Conservation (phyloP, 202 grass and related monocot genomes). For the Zizania palustris region DNA sequence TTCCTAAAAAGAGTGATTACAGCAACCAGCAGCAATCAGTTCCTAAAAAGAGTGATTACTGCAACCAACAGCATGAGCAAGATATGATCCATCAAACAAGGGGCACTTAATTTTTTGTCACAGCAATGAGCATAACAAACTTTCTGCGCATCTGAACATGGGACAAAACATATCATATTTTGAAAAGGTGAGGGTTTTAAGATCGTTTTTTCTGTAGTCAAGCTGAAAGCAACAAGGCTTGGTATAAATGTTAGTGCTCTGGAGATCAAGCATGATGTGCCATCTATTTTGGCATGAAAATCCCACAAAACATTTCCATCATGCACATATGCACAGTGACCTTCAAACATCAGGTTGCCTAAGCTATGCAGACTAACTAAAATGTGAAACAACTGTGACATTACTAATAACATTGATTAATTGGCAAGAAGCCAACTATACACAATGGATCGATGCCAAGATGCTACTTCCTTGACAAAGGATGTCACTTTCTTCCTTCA, state of each 20-base stretch:
- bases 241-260: too few relatives aligned
- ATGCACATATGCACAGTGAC: background rate
- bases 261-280: too few relatives aligned
- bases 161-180: too few relatives aligned
- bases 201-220: too few relatives aligned
- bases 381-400: background rate
- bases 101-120: background rate
- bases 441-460: slow-evolving; percentile 16
- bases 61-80: background rate
- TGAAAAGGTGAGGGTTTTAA: too few relatives aligned
- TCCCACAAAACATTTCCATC: too few relatives aligned
- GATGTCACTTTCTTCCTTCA: background rate
- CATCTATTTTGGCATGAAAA: too few relatives aligned
- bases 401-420: background rate
- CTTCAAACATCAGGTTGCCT: background rate
- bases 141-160: too few relatives aligned
- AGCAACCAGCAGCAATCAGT: background rate
- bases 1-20: background rate
- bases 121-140: background rate
- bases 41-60: background rate
- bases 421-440: slow-evolving; percentile 8
- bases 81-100: background rate
- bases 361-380: background rate
- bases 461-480: background rate
- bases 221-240: too few relatives aligned